Base-by-base conservation (phyloP, 805 yeast species). In the Candida parachauliodes region DNA sequence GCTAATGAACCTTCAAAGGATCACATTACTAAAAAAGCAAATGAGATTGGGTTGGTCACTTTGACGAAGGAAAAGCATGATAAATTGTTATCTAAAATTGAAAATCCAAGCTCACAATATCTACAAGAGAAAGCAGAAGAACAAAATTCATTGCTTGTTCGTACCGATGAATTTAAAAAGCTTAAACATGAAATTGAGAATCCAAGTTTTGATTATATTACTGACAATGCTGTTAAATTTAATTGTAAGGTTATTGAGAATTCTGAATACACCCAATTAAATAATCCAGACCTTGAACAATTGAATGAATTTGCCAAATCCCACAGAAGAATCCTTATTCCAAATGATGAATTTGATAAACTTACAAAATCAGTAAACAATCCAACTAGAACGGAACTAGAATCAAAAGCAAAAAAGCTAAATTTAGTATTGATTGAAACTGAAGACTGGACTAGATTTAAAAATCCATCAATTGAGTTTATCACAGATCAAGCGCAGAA, bases 401-500 rank as follows among this genome's bases (percentile, higher is more conserved):
- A 23, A 16, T 3, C n/a, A 5, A 36, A 36, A 18, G 35, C 27
- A 7, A 23, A 17, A 5, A 30, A 18, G 8, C 18, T 39, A 4
- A 51, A 43, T 5, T 39, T 36, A 16, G 42, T 40, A 5, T 23
- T 45, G 8, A 15, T 46, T 8, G 36, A 33, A 4, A 19, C 24
- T n/a, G 24, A 17, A 4, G 40, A 28, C 9, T 32, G 37, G 22
- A 32, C 17, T 32, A 33, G 6, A 41, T 54, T 42, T 41, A 46
- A 54, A 4, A 26, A 37, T 3, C 68, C 66, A 17, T 44, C 62
- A 1, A 25, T 52, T 5, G 63, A 57, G 0, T 60, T 54, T 28
- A 42, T 74, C 15, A 52, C 51, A 24, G 59, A 57, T 20, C 57
- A 56, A 35, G 68, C 72, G 2, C 47, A 43, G 4, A 31, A 27